Percentiles rank a stretch among this genome's conserved stretches.
Evolutionary conservation across 2,329 filamentous ascomycete genomes (phyloP).

Genomic region (Hypocrella siamensis): DNA sequence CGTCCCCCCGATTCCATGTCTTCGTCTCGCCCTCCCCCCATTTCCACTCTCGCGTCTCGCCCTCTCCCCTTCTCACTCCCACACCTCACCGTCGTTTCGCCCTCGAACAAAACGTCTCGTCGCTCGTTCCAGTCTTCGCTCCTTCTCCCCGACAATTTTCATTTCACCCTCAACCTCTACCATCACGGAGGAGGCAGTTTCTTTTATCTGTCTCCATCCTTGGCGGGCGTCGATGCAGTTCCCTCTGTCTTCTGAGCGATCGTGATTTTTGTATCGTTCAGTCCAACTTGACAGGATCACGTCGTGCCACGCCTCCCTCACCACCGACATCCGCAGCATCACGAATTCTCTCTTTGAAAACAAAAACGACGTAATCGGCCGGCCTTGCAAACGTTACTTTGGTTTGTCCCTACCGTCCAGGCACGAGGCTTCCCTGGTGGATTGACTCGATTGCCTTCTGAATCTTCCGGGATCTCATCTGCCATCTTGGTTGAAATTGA

Average conservation of each 20-base stretch:
- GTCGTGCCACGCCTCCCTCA: too few relatives aligned
- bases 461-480: slow-evolving; percentile 8
- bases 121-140: slow-evolving; percentile 23
- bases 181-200: slow-evolving; percentile 3
- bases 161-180: slow-evolving; percentile 8
- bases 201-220: neutral
- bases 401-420: neutral
- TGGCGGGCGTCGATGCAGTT: neutral
- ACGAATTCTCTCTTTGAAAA: neutral
- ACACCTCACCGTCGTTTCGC: slow-evolving; percentile 10
- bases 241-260: too few relatives aligned
- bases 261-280: too few relatives aligned
- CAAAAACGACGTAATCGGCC: neutral
- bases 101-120: slow-evolving; percentile 18
- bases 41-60: slow-evolving; percentile 1
- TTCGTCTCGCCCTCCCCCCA: slow-evolving; percentile 4
- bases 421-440: slow-evolving; percentile 8
- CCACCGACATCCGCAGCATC: too few relatives aligned
- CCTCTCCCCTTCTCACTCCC: too few relatives aligned
- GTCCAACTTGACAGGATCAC: too few relatives aligned
- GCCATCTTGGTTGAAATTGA: too few relatives aligned
- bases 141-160: neutral
- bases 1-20: too few relatives aligned
- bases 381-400: neutral
- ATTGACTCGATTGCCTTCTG: too few relatives aligned